Percentiles rank a stretch among this genome's conserved stretches.
Conservation (phyloP, 352 stramenopile genomes). For the Lagenidium sp. region DNA sequence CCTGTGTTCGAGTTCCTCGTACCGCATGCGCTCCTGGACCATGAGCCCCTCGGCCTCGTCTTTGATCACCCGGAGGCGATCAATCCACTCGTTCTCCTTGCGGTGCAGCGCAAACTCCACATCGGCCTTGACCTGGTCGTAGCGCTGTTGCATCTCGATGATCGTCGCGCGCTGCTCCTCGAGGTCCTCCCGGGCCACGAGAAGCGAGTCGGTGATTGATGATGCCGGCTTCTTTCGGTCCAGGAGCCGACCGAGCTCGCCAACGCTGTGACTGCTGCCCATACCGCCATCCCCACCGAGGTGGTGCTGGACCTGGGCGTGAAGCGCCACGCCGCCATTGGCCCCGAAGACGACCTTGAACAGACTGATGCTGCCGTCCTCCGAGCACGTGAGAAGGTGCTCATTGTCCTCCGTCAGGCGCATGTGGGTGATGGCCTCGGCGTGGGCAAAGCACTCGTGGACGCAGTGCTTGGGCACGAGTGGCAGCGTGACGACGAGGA, state of each 20-base stretch:
- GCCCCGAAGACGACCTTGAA: constrained; percentile 31
- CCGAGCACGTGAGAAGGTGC: constrained; percentile 36
- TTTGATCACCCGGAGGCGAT: constrained; percentile 65
- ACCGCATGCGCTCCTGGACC: constrained; percentile 61
- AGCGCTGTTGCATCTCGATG: constrained; percentile 49
- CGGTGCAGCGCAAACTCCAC: constrained; percentile 78
- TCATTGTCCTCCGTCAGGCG: constrained; percentile 70
- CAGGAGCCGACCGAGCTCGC: too few relatives aligned
- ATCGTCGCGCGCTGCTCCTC: constrained; percentile 50
- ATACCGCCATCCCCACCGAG: too few relatives aligned
- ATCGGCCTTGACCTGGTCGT: constrained; percentile 75
- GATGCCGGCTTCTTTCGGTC: constrained; percentile 18
- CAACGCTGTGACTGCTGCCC: too few relatives aligned
- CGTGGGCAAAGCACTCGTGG: constrained; percentile 44
- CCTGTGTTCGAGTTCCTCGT: constrained; percentile 69
- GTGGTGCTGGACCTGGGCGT: too few relatives aligned
- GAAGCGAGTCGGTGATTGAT: constrained; percentile 28
- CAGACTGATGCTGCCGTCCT: constrained; percentile 54
- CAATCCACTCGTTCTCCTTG: constrained; percentile 86
- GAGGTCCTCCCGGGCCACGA: constrained; percentile 70
- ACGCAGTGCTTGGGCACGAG: constrained; percentile 21
- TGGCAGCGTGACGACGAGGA: constrained; percentile 61
- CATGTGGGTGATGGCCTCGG: constrained; percentile 52
- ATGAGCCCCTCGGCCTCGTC: constrained; percentile 75
- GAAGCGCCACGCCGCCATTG: background rate